Conservation (phyloP, 176 grass and related monocot species). For the Calamus simplicifolius region DNA sequence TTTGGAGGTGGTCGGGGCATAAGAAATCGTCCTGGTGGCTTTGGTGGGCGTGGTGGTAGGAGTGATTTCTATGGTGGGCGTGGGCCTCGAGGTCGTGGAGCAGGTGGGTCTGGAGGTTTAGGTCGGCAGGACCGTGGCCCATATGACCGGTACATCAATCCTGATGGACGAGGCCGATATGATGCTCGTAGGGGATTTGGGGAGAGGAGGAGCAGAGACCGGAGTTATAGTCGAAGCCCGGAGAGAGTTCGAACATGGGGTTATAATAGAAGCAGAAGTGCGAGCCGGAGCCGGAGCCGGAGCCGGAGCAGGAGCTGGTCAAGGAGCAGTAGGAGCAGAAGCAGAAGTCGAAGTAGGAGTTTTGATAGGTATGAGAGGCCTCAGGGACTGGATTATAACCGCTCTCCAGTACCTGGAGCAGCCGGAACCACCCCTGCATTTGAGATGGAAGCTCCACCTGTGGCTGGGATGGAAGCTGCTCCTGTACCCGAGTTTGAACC, state of each 20-base stretch:
- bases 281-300: conserved; percentile 30
- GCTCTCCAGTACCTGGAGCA: background rate
- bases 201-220: conserved; percentile 45
- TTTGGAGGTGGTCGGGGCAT: conserved; percentile 8
- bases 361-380: conserved; percentile 4
- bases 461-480: background rate
- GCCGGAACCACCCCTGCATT: background rate
- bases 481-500: background rate
- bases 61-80: conserved; percentile 58
- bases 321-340: conserved; percentile 41
- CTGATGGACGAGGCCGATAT: conserved; percentile 59
- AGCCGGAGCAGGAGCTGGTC: conserved; percentile 40
- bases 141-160: conserved; percentile 47
- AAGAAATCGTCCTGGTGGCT: conserved; percentile 16
- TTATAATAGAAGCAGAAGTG: conserved; percentile 43
- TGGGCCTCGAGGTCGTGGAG: conserved; percentile 46
- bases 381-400: background rate
- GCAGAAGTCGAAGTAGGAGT: conserved; percentile 58
- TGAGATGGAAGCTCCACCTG: background rate
- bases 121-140: conserved; percentile 55
- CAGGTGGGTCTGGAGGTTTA: conserved; percentile 19
- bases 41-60: conserved; percentile 27
- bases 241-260: conserved; percentile 47
- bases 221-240: conserved; percentile 69
- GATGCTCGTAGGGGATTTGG: conserved; percentile 52